A percentile compares a stretch with the other conserved stretches of the same genome.
These are phyloP conservation scores for Pugionium cornutum DNA, from an alignment of 345 rosid species.

Conservation along the genomic window DNA sequence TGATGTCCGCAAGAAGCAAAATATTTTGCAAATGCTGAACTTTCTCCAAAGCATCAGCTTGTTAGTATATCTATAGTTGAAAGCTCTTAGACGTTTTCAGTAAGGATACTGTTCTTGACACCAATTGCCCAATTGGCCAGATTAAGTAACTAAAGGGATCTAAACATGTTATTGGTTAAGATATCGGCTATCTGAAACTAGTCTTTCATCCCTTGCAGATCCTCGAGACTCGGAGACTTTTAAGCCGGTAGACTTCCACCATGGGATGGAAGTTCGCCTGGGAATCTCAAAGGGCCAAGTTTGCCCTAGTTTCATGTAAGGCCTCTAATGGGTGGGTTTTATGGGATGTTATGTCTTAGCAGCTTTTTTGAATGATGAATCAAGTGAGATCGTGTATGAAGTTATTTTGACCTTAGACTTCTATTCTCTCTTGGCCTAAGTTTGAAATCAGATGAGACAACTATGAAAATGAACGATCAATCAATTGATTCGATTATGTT, in stretches of 20 bases:
- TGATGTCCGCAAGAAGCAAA: not conserved
- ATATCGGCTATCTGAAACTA: not conserved
- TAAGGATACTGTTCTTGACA: not conserved
- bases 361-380: constrained; percentile 11
- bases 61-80: not conserved
- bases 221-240: constrained; percentile 73
- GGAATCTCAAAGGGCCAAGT: constrained; percentile 76
- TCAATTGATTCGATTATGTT: no score
- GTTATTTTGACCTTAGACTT: constrained; percentile 16
- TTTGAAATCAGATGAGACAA: no score
- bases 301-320: constrained; percentile 59
- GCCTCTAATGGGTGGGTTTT: constrained; percentile 14
- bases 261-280: constrained; percentile 62
- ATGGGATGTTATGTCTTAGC: not conserved
- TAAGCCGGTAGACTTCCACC: constrained; percentile 44
- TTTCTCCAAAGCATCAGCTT: not conserved
- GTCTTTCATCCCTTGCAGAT: constrained; percentile 49
- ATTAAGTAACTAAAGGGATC: not conserved
- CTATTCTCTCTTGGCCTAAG: not conserved
- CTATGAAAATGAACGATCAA: no score
- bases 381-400: constrained; percentile 22
- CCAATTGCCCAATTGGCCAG: not conserved
- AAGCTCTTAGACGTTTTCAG: not conserved
- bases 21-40: not conserved
- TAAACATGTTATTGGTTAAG: not conserved